Percentiles rank a stretch among this genome's conserved stretches.
Conservation (phyloP, 768 basidiomycete species). For the Lactarius akahatsu region DNA sequence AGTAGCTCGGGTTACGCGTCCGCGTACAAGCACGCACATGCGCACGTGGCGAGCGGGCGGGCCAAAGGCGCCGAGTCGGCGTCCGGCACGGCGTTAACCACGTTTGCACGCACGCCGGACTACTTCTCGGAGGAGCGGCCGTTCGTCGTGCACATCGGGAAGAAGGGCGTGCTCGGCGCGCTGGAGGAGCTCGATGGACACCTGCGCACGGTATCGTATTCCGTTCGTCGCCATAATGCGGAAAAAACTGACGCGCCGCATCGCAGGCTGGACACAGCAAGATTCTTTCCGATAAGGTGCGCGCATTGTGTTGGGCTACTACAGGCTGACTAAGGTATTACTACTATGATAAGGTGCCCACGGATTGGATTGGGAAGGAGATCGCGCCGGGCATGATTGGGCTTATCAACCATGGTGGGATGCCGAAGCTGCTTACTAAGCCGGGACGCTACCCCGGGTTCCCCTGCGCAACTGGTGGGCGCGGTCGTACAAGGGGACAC, state of each 20-base stretch:
- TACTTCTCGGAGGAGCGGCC: constrained; percentile 52
- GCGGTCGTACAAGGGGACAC: constrained; percentile 65
- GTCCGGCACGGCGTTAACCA: background rate
- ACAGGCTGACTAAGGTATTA: background rate
- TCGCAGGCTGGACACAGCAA: constrained; percentile 52
- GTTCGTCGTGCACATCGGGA: constrained; percentile 69
- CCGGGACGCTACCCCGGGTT: constrained; percentile 76
- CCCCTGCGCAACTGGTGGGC: constrained; percentile 87
- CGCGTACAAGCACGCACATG: background rate
- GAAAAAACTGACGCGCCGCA: too few relatives aligned
- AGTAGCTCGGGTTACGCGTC: background rate
- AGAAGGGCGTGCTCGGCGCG: constrained; percentile 65
- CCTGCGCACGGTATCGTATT: constrained; percentile 47
- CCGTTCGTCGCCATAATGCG: too few relatives aligned
- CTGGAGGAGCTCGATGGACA: constrained; percentile 67
- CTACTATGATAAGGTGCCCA: constrained; percentile 49
- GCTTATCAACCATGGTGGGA: constrained; percentile 78
- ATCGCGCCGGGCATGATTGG: constrained; percentile 71
- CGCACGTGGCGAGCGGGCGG: background rate
- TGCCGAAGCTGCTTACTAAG: constrained; percentile 69
- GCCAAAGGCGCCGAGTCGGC: constrained; percentile 5
- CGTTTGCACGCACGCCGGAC: constrained; percentile 22
- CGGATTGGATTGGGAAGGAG: constrained; percentile 69
- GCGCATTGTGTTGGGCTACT: constrained; percentile 11
- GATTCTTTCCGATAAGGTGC: constrained; percentile 64